A percentile compares a stretch with the other conserved stretches of the same genome.
Conservation (phyloP, 1,284 basidiomycete species). For the Kalmanozyma brasiliensis region DNA sequence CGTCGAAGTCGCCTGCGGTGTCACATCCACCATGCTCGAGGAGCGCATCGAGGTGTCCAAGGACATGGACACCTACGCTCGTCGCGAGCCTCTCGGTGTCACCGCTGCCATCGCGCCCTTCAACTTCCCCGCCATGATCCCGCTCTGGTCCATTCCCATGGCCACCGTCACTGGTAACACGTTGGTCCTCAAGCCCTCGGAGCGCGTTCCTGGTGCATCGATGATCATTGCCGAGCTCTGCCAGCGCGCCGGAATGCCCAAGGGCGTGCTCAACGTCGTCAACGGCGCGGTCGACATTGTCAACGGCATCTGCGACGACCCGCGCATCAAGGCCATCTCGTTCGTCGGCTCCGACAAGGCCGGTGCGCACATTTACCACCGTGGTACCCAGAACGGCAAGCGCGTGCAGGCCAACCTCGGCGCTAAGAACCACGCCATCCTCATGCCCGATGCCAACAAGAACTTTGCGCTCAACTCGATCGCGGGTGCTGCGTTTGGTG, state of each 20-base stretch:
- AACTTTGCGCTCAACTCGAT: constrained; percentile 93
- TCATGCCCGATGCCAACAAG: constrained; percentile 97
- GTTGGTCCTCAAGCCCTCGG: constrained; percentile 92
- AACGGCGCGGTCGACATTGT: constrained; percentile 90
- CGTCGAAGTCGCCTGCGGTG: constrained; percentile 85
- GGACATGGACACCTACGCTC: constrained; percentile 95
- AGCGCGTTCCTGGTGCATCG: constrained; percentile 93
- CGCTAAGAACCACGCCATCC: constrained; percentile 81
- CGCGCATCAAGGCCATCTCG: constrained; percentile 89
- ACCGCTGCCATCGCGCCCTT: constrained; percentile 60
- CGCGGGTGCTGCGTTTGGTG: constrained; percentile 94
- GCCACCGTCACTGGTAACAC: constrained; percentile 93
- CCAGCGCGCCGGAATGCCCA: constrained; percentile 76
- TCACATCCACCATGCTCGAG: constrained; percentile 85
- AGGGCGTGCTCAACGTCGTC: constrained; percentile 71
- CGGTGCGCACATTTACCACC: constrained; percentile 86
- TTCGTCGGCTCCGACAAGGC: constrained; percentile 97
- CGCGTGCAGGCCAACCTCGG: constrained; percentile 95
- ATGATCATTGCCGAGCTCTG: constrained; percentile 97
- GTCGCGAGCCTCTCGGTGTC: constrained; percentile 75
- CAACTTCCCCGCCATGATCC: constrained; percentile 82
- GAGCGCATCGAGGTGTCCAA: constrained; percentile 91
- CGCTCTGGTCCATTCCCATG: constrained; percentile 77
- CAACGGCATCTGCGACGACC: constrained; percentile 92
- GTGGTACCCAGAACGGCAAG: constrained; percentile 86